Base-by-base conservation (phyloP, 306 rosid genomes). In the Glycyrrhiza uralensis region DNA sequence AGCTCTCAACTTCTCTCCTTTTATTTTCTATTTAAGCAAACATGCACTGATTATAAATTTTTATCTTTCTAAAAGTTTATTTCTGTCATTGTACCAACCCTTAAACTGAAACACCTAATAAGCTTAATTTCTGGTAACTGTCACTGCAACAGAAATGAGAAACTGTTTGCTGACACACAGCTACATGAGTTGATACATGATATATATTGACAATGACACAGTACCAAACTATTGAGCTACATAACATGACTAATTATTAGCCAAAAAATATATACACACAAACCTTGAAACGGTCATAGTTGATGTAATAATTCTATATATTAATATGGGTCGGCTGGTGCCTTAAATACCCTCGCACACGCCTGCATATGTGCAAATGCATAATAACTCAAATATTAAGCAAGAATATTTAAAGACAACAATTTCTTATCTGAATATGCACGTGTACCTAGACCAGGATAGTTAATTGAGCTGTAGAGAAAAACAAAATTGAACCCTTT, bases 131-230 rank as follows among this genome's bases (percentile, higher is more conserved):
- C 63, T 15, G 51, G 5, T 69, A 30, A 42, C 33, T 66, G 69
- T 66, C 69, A 42, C 58, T 12, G 19, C 80, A 57, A 35, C 47
- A 44, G 24, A 30, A 76, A 44, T 19, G 46, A 17, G 18, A 46
- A 50, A 65, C 50, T n/a, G 33, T 12, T 36, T 30, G 56, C 76
- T 54, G 62, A 68, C 74, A 68, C 74, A 24, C 69, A 15, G 8
- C 78, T 65, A 18, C 58, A 56, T 49, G 61, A 73, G 22, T 23
- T 44, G 61, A 28, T 66, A 30, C 15, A 29, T 60, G 38, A 45
- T 39, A 51, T 4, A 4, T 22, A 22, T 62, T 13, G 73, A 52
- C 33, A 29, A 44, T 13, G 78, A 71, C 70, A 18, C 46, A 54
- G 52, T 56, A 24, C 64, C 75, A 36, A 17, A 30, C 74, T 46